A percentile compares a stretch with the other conserved stretches of the same genome.
phyloP scores from a whole-genome alignment of 768 basidiomycete genomes.

The Tremella mesenterica region DNA sequence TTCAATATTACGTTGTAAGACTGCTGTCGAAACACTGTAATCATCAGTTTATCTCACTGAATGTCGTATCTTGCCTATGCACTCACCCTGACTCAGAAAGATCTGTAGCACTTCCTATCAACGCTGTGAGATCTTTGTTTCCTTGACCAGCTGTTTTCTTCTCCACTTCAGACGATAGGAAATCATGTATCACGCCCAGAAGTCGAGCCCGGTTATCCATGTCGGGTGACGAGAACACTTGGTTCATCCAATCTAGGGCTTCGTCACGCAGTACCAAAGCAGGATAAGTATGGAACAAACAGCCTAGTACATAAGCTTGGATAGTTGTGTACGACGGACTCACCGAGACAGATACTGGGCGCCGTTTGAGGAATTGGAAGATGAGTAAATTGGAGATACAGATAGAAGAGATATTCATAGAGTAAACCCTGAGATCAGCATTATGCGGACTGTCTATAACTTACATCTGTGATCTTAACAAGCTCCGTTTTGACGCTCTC shows the following conservation, averaged over 20 bases:
- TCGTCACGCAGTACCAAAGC: slow-evolving; percentile 74
- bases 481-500: slow-evolving; percentile 52
- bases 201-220: slow-evolving; percentile 65
- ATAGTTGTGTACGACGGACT: slow-evolving; percentile 16
- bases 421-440: slow-evolving; percentile 54
- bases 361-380: slow-evolving; percentile 54
- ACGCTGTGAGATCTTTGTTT: slow-evolving; percentile 70
- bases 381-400: slow-evolving; percentile 63
- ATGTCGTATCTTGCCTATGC: neutral
- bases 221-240: slow-evolving; percentile 66
- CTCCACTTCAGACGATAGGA: slow-evolving; percentile 69
- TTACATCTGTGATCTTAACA: slow-evolving; percentile 51
- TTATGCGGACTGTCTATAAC: neutral
- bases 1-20: slow-evolving; percentile 83
- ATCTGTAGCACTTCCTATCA: slow-evolving; percentile 88
- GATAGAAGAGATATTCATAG: slow-evolving; percentile 71
- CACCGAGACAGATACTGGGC: slow-evolving; percentile 74
- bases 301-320: slow-evolving; percentile 52
- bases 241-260: slow-evolving; percentile 79
- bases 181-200: slow-evolving; percentile 83
- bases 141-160: slow-evolving; percentile 53
- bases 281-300: slow-evolving; percentile 84
- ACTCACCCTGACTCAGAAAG: slow-evolving; percentile 94
- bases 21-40: slow-evolving; percentile 77
- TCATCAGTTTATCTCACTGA: slow-evolving; percentile 1